Evolutionary conservation across 208 protist genomes (phyloP), one percentile per base, ranked within the genome.

Genomic region (Wallacemonas sp.): DNA sequence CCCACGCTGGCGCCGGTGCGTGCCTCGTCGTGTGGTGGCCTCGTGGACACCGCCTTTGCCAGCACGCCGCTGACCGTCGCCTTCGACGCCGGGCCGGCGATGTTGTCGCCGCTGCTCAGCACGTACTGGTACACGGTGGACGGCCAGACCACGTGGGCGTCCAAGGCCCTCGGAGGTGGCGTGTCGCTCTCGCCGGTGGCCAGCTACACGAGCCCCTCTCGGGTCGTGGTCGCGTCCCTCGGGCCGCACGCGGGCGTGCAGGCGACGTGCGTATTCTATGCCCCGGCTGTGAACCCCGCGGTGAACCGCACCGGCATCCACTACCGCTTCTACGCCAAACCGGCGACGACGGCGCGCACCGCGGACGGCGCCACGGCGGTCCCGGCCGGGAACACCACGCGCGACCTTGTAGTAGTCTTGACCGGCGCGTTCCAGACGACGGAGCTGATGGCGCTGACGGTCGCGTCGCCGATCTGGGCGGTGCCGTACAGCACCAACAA

Each of bases 231-330:
- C 57, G 54, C 65, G 49, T 65, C 70, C 11, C 59, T 80, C 64
- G 74, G 78, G 18, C 23, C 57, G 18, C 31, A 46, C 20, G 44
- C 61, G 0, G 81, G 73, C 10, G 64, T 74, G 4, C 38, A 74
- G 14, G 55, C 28, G 25, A 71, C 76, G 11, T 89, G 82, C 62
- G 74, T 87, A 4, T 89, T 84, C 61, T 89, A 82, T 55, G 46
- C 72, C n/a, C 74, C 78, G 7, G 67, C 70, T 26, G 33, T 55
- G 14, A 54, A 61, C 16, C 26, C 54, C 33, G 11, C 59, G 12
- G 32, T 65, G 20, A 22, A 2, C 28, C 52, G 25, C 14, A 4
- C 11, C 2, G n/a, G 7, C 36, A 29, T 78, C 32, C 54, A 25
- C 2, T 79, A 86, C 42, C 16, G 61, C n/a, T 82, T 79, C 32